Conservation (phyloP, 2,329 filamentous ascomycete species). For the Penicillium crustosum region DNA sequence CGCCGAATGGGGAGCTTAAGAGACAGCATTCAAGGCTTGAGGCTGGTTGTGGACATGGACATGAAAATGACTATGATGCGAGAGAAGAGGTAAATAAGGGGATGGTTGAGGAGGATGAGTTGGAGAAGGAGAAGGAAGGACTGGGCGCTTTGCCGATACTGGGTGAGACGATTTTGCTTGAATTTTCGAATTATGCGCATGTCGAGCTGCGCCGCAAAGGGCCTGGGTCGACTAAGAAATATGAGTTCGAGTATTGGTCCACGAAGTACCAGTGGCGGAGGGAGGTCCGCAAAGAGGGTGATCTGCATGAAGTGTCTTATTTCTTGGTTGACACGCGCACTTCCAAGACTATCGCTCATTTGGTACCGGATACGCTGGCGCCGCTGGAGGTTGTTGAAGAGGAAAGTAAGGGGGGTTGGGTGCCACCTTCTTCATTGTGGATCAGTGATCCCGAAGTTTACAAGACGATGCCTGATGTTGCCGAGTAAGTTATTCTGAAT, state of each 20-base stretch:
- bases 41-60: background rate
- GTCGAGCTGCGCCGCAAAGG: conserved; percentile 75
- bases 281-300: conserved; percentile 65
- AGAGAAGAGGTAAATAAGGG: background rate
- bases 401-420: conserved; percentile 77
- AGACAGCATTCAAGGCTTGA: conserved; percentile 60
- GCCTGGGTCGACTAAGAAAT: conserved; percentile 67
- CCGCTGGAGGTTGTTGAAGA: conserved; percentile 70
- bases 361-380: conserved; percentile 76
- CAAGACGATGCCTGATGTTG: conserved; percentile 71
- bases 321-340: conserved; percentile 71
- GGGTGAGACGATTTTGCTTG: conserved; percentile 80
- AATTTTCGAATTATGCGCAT: conserved; percentile 97
- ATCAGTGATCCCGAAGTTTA: conserved; percentile 74
- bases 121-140: conserved; percentile 13
- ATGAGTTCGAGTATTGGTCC: conserved; percentile 95
- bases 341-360: conserved; percentile 71
- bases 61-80: background rate
- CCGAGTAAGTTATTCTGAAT: conserved; percentile 66
- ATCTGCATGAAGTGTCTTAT: conserved; percentile 67
- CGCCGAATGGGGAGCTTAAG: conserved; percentile 46
- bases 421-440: conserved; percentile 88
- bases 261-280: conserved; percentile 81
- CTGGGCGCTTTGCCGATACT: conserved; percentile 41
- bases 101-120: conserved; percentile 9